These are phyloP conservation scores for Lasiosphaeris hirsuta DNA, from an alignment of 495 filamentous ascomycete genomes.

Conservation along the genomic window DNA sequence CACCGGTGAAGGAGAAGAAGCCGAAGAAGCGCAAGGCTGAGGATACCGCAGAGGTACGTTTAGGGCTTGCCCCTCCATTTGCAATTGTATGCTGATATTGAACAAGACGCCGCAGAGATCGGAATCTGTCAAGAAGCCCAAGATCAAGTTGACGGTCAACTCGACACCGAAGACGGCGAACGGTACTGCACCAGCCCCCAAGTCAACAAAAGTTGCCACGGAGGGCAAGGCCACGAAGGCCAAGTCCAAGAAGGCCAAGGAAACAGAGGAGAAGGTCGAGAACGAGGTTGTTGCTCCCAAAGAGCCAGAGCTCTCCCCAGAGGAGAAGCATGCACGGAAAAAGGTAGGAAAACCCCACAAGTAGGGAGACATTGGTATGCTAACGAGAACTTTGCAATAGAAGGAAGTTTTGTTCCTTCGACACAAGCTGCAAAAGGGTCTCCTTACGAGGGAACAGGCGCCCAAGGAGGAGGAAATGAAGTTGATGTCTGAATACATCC, in stretches of 20 bases:
- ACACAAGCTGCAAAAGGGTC: conserved; percentile 87
- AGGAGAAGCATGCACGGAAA: conserved; percentile 50
- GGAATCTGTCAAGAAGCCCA: conserved; percentile 64
- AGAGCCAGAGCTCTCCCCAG: conserved; percentile 49
- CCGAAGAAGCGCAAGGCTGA: conserved; percentile 68
- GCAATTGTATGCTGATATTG: conserved; percentile 17
- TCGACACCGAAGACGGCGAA: conserved; percentile 53
- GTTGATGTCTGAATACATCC: conserved; percentile 72
- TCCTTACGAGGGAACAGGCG: conserved; percentile 73
- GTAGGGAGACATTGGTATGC: neutral
- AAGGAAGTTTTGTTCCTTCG: conserved; percentile 76
- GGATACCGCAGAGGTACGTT: conserved; percentile 64
- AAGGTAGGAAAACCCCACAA: conserved; percentile 45
- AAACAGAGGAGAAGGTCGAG: conserved; percentile 60
- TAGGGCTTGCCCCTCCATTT: conserved; percentile 1
- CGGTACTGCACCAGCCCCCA: conserved; percentile 45
- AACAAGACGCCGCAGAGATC: conserved; percentile 57
- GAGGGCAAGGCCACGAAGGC: conserved; percentile 57
- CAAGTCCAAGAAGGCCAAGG: conserved; percentile 61
- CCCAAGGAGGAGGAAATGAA: conserved; percentile 90
- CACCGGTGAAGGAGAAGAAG: conserved; percentile 54
- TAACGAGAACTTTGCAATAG: conserved; percentile 35
- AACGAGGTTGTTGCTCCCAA: conserved; percentile 48
- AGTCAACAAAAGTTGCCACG: conserved; percentile 48
- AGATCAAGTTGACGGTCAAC: conserved; percentile 56